Percentiles rank a stretch among this genome's conserved stretches.
phyloP scores from a whole-genome alignment of 352 stramenopile species.

The Plasmopara halstedii region DNA sequence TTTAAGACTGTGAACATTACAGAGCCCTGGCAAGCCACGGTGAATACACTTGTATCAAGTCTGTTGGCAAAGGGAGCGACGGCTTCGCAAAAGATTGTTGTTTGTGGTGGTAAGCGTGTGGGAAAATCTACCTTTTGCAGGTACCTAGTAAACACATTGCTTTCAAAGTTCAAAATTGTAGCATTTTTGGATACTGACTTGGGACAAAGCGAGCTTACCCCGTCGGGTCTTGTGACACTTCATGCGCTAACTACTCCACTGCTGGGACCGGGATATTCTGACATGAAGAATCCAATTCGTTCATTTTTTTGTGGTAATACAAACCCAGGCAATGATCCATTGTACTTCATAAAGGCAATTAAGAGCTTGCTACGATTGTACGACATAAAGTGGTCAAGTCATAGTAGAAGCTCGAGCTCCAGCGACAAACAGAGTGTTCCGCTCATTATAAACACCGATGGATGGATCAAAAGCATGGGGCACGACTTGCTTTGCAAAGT shows the following conservation, averaged over 20 bases:
- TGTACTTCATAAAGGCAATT: slow-evolving; percentile 70
- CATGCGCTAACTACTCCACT: slow-evolving; percentile 84
- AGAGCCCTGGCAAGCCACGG: slow-evolving; percentile 40
- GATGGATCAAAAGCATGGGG: slow-evolving; percentile 96
- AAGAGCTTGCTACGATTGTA: slow-evolving; percentile 64
- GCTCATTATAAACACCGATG: slow-evolving; percentile 95
- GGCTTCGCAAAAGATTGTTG: slow-evolving; percentile 58
- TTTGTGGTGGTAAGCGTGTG: slow-evolving; percentile 93
- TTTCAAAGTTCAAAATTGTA: slow-evolving; percentile 64
- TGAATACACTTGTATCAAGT: slow-evolving; percentile 34
- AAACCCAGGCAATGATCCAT: slow-evolving; percentile 65
- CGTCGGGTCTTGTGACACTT: slow-evolving; percentile 89
- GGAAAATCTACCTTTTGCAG: slow-evolving; percentile 95
- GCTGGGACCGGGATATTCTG: slow-evolving; percentile 87
- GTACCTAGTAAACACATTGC: slow-evolving; percentile 89
- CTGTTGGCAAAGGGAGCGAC: slow-evolving; percentile 13
- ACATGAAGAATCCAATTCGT: slow-evolving; percentile 77
- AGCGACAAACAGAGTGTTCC: slow-evolving; percentile 39
- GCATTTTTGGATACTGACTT: slow-evolving; percentile 94
- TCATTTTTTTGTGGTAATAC: slow-evolving; percentile 71
- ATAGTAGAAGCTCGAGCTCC: neutral
- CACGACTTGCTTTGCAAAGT: slow-evolving; percentile 91
- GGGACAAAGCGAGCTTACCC: slow-evolving; percentile 92
- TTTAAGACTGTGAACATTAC: slow-evolving; percentile 63
- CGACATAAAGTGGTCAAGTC: slow-evolving; percentile 39